Evolutionary conservation across 345 rosid species (phyloP), one percentile per base, ranked within the genome.

Genomic region (Jatropha curcas): DNA sequence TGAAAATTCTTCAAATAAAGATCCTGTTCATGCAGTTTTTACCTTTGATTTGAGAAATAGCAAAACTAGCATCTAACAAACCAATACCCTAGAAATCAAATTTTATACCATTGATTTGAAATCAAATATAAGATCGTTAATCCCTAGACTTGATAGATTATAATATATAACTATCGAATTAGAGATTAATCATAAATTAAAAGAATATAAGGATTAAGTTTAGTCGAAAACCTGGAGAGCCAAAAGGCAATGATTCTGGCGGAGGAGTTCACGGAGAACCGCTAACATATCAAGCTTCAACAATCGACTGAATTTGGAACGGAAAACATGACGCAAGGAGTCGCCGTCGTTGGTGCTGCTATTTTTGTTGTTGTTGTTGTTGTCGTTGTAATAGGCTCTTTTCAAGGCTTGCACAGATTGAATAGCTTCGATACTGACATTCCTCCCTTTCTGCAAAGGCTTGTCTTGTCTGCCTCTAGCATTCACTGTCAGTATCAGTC

Each of bases 371-470:
- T n/a, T 31, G 43, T 2, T 34, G 55, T 56, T 69, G 31, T 77
- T 81, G 67, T 25, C 31, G 25, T 5, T 24, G 48, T n/a, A 20
- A 39, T 63, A 20, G 3, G 89, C 92, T 78, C 93, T 86, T 78
- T 92, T 92, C 75, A 87, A 82, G 14, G 92, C 79, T 75, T 92
- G 97, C 28, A 92, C 87, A 0, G 89, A 80, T 69, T 92, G 96
- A 65, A 92, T 92, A 14, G 94, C 91, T 79, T 92, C 97, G 71
- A 83, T 88, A 85, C 97, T 92, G 71, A 90, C 90, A 81, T 82
- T 83, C 73, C 97, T 82, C 72, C 98, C 91, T 83, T 80, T 86
- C 84, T 86, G 94, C 63, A 90, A 77, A 55, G 89, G 94, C 84
- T 84, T 92, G 16, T 62, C 66, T 35, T n/a, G 28, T 41, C 48